Percentiles rank a stretch among this genome's conserved stretches.
Evolutionary conservation across 78 protist genomes (phyloP).

Genomic region (Creolimax fragrantissima): DNA sequence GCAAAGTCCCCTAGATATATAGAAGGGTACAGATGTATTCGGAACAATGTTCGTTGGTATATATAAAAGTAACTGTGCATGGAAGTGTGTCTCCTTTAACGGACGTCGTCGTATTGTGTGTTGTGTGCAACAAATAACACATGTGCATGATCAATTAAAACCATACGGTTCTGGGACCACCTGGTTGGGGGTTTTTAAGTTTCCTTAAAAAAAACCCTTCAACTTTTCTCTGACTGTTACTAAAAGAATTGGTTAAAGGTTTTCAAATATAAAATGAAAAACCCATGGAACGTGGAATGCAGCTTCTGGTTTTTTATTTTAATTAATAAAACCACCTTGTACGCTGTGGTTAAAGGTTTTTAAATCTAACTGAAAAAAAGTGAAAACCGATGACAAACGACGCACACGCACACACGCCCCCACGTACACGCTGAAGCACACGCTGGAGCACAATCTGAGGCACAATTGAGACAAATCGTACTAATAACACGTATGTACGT

Average conservation of each 20-base stretch:
- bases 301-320: too few relatives aligned
- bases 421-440: background rate
- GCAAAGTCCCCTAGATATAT: background rate
- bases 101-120: background rate
- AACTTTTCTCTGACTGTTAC: background rate
- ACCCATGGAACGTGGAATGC: background rate
- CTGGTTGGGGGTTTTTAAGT: background rate
- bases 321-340: too few relatives aligned
- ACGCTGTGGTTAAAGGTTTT: background rate
- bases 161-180: background rate
- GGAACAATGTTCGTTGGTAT: background rate
- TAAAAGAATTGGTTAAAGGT: background rate
- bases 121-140: background rate
- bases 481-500: background rate
- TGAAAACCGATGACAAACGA: background rate
- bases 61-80: background rate
- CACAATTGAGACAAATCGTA: too few relatives aligned
- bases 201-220: background rate
- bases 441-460: too few relatives aligned
- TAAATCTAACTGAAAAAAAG: background rate
- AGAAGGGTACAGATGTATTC: background rate
- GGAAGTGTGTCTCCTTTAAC: background rate
- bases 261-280: background rate
- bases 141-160: background rate
- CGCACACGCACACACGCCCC: background rate